Percentiles rank a stretch among this genome's conserved stretches.
phyloP scores from a whole-genome alignment of 495 filamentous ascomycete genomes.

The Acidomyces sp. region DNA sequence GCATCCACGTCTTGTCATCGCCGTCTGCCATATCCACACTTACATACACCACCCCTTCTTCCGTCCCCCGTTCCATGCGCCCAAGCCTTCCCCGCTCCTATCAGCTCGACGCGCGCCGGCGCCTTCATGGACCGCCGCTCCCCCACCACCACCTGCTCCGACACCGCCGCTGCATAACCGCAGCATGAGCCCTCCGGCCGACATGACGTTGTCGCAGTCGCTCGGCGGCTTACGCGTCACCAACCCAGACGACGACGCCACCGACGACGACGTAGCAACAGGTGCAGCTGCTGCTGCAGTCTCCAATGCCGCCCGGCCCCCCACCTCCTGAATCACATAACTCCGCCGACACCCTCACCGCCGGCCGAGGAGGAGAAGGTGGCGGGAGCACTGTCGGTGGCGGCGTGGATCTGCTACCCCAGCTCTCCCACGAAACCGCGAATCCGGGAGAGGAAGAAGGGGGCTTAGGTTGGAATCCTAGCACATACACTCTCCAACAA shows the following conservation, averaged over 20 bases:
- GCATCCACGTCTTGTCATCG: too few species aligned
- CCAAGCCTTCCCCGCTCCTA: too few species aligned
- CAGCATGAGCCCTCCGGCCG: conserved; percentile 11
- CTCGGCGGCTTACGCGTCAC: conserved; percentile 93
- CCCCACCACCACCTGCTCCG: neutral
- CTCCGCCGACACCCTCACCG: conserved; percentile 18
- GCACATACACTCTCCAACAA: conserved; percentile 7
- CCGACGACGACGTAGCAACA: conserved; percentile 21
- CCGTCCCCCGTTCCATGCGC: too few species aligned
- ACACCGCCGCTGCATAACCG: neutral
- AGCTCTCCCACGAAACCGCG: conserved; percentile 6
- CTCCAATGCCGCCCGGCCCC: conserved; percentile 12
- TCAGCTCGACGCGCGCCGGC: too few species aligned
- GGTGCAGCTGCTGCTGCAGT: conserved; percentile 37
- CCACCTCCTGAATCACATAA: conserved; percentile 21
- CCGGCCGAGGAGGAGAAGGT: neutral
- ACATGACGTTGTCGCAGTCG: conserved; percentile 67
- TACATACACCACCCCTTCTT: too few species aligned
- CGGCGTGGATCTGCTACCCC: conserved; percentile 4
- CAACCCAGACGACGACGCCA: conserved; percentile 86
- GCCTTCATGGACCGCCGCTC: conserved; percentile 5
- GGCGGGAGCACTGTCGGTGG: conserved; percentile 16
- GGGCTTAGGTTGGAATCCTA: conserved; percentile 29
- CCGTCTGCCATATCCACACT: too few species aligned
- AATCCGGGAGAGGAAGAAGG: conserved; percentile 1